Percentiles rank a stretch among this genome's conserved stretches.
These are phyloP conservation scores for Pseudocohnilembus persalinus DNA, from an alignment of 169 alveolate species.

Conservation along the genomic window DNA sequence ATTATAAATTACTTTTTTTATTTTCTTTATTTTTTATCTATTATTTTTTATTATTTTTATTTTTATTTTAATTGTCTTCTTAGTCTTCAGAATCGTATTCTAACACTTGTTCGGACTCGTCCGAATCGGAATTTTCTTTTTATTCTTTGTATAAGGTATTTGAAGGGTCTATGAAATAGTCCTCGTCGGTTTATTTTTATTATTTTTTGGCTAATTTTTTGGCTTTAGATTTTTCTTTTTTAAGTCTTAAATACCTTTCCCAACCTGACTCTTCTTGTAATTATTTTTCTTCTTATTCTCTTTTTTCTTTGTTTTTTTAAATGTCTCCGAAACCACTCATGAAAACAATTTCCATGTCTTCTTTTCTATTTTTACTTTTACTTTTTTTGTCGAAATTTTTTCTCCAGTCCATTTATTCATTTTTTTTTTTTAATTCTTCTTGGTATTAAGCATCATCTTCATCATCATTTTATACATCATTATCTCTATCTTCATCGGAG, in stretches of 20 bases:
- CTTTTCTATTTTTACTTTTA: constrained; percentile 50
- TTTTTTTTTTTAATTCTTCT: constrained; percentile 55
- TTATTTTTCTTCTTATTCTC: constrained; percentile 37
- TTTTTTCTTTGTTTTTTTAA: constrained; percentile 7
- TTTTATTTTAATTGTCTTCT: constrained; percentile 44
- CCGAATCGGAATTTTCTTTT: too few relatives aligned
- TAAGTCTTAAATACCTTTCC: constrained; percentile 30
- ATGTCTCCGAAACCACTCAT: constrained; percentile 56
- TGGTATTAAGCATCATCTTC: constrained; percentile 59
- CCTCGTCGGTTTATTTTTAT: not conserved
- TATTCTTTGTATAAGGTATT: too few relatives aligned
- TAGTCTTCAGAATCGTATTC: not conserved
- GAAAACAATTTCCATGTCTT: constrained; percentile 62
- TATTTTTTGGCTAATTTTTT: not conserved
- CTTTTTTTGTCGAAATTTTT: constrained; percentile 55
- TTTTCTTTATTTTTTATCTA: constrained; percentile 26
- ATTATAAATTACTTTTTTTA: constrained; percentile 34
- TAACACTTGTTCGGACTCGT: too few relatives aligned
- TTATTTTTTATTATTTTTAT: constrained; percentile 46
- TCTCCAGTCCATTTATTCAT: constrained; percentile 53
- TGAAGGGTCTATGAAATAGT: not conserved
- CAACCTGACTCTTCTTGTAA: constrained; percentile 39
- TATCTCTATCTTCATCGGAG: constrained; percentile 49
- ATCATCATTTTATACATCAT: constrained; percentile 54
- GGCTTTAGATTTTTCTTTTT: constrained; percentile 9